Base-by-base conservation (phyloP, 345 rosid genomes). In the Ceriops tagal region DNA sequence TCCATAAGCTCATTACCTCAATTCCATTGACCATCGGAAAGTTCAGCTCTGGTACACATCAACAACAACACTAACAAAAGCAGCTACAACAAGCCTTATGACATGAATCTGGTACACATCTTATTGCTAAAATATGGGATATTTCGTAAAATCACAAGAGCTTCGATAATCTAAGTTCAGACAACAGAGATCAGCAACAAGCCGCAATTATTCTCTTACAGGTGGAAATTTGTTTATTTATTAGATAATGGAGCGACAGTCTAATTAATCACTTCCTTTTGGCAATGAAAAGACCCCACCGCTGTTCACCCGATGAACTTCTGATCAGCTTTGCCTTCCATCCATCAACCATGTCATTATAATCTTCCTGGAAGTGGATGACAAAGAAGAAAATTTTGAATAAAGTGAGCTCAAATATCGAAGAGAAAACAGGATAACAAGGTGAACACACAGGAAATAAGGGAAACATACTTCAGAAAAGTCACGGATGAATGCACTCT, bases 211-310 rank as follows among this genome's bases (percentile, higher is more conserved):
- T 51, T 1, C 51, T 13, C 66, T 34, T 15, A 51, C 53, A 27
- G 37, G 66, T 1, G 9, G 31, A 55, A 26, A 19, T 7, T 9
- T 49, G 34, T 7, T 9, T 49, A 51, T 3, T 30, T 26, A 5
- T 2, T 16, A 39, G 61, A 66, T 56, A 4, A 56, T 56, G 18
- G 15, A 37, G 69, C 5, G 27, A 64, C 8, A 9, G 49, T 22
- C 62, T 30, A n/a, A 53, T 27, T 35, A 3, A 55, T 73, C 53
- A 73, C 30, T 46, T 64, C 49, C 73, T 78, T 68, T 65, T 70
- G 24, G 95, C 92, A 3, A 87, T 59, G 81, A 91, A 88, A 75
- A 91, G 71, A 22, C 93, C 95, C 95, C 97, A 91, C 31, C 82
- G 65, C 83, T 91, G 97, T 67, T 88, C 97, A 8, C 95, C 97